Evolutionary conservation across 768 basidiomycete genomes (phyloP).

Genomic region (Floccularia luteovirens): DNA sequence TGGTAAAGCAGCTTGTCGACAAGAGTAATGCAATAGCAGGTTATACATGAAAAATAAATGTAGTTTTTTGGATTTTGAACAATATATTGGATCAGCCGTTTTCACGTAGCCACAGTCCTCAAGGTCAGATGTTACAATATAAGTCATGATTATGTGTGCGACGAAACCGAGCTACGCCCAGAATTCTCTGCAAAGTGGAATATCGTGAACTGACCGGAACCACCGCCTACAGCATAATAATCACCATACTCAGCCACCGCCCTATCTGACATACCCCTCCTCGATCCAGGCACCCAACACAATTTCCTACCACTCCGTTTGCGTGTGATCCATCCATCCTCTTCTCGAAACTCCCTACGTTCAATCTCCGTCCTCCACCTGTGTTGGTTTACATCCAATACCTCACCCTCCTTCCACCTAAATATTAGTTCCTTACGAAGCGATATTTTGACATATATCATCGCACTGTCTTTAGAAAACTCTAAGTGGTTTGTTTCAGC

Average conservation of each 20-base stretch:
- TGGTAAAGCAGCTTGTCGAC: constrained; percentile 50
- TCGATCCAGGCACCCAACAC: background rate
- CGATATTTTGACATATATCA: background rate
- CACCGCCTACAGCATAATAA: background rate
- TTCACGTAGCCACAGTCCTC: too few species aligned
- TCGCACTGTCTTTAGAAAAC: background rate
- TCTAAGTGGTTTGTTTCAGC: background rate
- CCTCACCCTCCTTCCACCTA: background rate
- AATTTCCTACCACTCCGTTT: background rate
- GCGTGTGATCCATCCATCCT: background rate
- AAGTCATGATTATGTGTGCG: too few species aligned
- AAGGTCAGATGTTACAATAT: too few species aligned
- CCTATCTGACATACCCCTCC: background rate
- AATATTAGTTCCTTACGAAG: background rate
- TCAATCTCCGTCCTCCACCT: background rate
- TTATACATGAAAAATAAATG: too few species aligned
- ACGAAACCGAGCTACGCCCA: too few species aligned
- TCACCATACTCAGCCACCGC: background rate
- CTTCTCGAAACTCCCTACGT: background rate
- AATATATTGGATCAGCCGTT: too few species aligned
- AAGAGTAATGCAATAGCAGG: constrained; percentile 35
- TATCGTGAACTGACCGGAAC: background rate
- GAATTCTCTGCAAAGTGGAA: background rate
- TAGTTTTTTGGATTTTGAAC: too few species aligned
- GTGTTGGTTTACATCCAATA: background rate